Conservation (phyloP, 2,329 filamentous ascomycete species). For the Alternaria triticimaculans region DNA sequence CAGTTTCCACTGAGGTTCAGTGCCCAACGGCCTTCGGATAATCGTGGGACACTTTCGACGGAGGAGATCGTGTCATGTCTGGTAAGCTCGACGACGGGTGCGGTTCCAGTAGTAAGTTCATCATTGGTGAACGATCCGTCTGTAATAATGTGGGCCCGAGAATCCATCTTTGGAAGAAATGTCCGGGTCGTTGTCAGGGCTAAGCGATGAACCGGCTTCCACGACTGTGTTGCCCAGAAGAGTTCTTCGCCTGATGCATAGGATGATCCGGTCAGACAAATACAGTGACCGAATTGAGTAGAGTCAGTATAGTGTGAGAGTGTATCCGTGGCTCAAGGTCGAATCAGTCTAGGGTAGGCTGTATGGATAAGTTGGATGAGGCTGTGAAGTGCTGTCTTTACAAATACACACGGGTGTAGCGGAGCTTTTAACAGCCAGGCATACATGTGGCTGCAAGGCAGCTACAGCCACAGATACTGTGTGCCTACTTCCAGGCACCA, state of each 20-base stretch:
- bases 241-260: slow-evolving; percentile 14
- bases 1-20: slow-evolving; percentile 37
- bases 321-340: background rate
- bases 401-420: background rate
- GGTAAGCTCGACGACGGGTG: background rate
- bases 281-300: background rate
- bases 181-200: background rate
- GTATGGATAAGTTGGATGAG: background rate
- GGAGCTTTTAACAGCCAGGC: background rate
- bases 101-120: background rate
- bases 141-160: background rate
- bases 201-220: slow-evolving; percentile 8
- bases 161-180: slow-evolving; percentile 4
- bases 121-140: background rate
- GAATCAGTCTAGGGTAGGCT: background rate
- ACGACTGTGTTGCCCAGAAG: slow-evolving; percentile 6
- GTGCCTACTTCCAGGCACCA: slow-evolving; percentile 13
- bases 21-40: slow-evolving; percentile 28
- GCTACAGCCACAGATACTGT: background rate
- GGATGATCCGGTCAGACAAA: slow-evolving; percentile 7
- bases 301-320: background rate
- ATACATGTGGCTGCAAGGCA: background rate
- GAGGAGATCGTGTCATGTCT: slow-evolving; percentile 28
- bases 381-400: background rate
- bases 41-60: slow-evolving; percentile 19